Percentiles rank a stretch among this genome's conserved stretches.
Conservation (phyloP, 148 eudicot species). For the Simmondsia chinensis region DNA sequence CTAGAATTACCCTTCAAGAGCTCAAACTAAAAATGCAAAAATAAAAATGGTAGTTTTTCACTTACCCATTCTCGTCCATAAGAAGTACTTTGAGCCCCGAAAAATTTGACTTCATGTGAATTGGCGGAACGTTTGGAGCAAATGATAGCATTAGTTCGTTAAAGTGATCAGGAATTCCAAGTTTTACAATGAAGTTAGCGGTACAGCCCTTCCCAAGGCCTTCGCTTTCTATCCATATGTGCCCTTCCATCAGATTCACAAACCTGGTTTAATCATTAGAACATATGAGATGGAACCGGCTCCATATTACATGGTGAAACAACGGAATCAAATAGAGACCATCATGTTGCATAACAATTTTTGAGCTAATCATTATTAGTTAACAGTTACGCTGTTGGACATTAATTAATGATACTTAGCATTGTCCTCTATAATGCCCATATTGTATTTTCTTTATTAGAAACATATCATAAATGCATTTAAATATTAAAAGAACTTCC, state of each 20-base stretch:
- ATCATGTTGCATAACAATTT: no score
- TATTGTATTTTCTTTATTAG: no score
- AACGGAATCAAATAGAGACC: no score
- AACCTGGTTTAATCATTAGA: constrained; percentile 36
- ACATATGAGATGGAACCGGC: not conserved
- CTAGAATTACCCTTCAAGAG: no score
- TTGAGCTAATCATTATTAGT: no score
- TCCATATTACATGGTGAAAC: no score
- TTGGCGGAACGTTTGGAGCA: constrained; percentile 29
- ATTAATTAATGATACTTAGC: not conserved
- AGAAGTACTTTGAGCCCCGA: constrained; percentile 75
- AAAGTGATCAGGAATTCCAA: constrained; percentile 42
- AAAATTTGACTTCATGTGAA: constrained; percentile 37
- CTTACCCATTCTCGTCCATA: constrained; percentile 84
- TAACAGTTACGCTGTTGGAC: no score
- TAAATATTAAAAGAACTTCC: no score
- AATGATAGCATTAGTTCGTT: constrained; percentile 31
- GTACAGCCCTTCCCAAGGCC: constrained; percentile 86
- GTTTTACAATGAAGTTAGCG: constrained; percentile 55
- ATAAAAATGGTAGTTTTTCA: constrained; percentile 8
- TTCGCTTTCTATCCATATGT: constrained; percentile 89
- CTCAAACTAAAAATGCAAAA: not conserved
- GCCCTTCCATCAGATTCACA: constrained; percentile 85
- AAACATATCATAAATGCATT: no score
- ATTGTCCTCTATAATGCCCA: no score